phyloP scores from a whole-genome alignment of 345 rosid genomes.

The Aquilaria sinensis region DNA sequence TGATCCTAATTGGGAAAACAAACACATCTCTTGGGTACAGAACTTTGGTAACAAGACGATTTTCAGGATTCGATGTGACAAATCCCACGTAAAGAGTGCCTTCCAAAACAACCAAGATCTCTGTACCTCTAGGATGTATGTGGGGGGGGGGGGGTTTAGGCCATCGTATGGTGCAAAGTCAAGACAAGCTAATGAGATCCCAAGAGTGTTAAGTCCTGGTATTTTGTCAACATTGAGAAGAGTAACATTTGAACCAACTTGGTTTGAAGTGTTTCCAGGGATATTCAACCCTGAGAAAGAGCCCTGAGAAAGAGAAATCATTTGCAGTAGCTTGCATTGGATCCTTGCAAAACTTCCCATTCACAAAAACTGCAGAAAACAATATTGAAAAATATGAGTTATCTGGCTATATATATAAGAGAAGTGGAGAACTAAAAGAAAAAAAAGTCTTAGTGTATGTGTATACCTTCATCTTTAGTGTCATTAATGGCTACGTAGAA shows the following conservation, averaged over 20 bases:
- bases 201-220: conserved; percentile 25
- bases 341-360: conserved; percentile 34
- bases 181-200: conserved; percentile 19
- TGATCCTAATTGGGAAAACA: conserved; percentile 20
- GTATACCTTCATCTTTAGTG: conserved; percentile 2
- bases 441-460: background rate
- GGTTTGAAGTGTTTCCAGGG: conserved; percentile 12
- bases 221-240: conserved; percentile 2
- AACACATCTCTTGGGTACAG: conserved; percentile 21
- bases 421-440: background rate
- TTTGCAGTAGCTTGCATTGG: conserved; percentile 16
- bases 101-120: no score
- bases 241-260: conserved; percentile 20
- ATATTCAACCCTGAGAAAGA: conserved; percentile 16
- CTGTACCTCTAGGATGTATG: conserved; percentile 22
- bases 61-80: conserved; percentile 16
- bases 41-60: conserved; percentile 16
- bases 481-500: conserved; percentile 21
- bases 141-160: conserved; percentile 16
- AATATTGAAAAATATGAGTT: background rate
- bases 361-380: conserved; percentile 23
- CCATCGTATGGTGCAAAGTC: conserved; percentile 23
- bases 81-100: background rate
- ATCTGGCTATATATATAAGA: no score
- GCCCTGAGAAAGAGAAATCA: conserved; percentile 24